These are phyloP conservation scores for Lachnum nothofagi DNA, from an alignment of 2,329 filamentous ascomycete species.

Conservation along the genomic window DNA sequence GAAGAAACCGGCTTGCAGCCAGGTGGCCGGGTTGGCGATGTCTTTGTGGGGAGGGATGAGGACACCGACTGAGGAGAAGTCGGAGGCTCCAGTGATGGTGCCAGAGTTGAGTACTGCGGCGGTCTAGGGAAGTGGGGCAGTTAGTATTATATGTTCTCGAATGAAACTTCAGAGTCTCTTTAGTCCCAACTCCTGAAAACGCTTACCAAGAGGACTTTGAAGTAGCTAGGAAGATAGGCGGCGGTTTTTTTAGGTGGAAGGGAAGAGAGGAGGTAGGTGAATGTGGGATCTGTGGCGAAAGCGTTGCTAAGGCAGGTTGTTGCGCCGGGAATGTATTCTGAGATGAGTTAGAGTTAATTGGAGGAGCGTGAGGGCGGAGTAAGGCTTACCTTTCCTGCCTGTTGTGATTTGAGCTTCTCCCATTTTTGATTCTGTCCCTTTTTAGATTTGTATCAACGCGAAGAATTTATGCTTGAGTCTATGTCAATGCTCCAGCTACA, in stretches of 20 bases:
- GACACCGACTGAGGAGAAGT: slow-evolving; percentile 15
- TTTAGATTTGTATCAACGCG: no score
- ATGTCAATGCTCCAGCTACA: no score
- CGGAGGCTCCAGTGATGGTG: slow-evolving; percentile 12
- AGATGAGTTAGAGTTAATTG: background rate
- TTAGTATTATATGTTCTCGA: no score
- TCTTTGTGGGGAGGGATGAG: slow-evolving; percentile 17
- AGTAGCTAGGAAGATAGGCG: slow-evolving; percentile 16
- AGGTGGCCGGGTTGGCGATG: slow-evolving; percentile 17
- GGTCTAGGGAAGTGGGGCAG: no score
- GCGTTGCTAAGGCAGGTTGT: slow-evolving; percentile 7
- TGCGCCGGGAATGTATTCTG: background rate
- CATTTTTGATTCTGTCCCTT: no score
- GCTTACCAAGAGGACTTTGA: slow-evolving; percentile 17
- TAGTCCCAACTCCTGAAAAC: no score
- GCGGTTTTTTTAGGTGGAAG: slow-evolving; percentile 6
- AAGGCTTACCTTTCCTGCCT: background rate
- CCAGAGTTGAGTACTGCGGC: slow-evolving; percentile 20
- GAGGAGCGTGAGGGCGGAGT: background rate
- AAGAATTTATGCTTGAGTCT: no score
- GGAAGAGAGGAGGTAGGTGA: slow-evolving; percentile 17
- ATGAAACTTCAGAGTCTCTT: no score
- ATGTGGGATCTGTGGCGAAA: slow-evolving; percentile 16
- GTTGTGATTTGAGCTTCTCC: background rate
- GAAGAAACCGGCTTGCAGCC: slow-evolving; percentile 19